These are phyloP conservation scores for Raddia guianensis DNA, from an alignment of 176 grass and related monocot species.

Conservation along the genomic window DNA sequence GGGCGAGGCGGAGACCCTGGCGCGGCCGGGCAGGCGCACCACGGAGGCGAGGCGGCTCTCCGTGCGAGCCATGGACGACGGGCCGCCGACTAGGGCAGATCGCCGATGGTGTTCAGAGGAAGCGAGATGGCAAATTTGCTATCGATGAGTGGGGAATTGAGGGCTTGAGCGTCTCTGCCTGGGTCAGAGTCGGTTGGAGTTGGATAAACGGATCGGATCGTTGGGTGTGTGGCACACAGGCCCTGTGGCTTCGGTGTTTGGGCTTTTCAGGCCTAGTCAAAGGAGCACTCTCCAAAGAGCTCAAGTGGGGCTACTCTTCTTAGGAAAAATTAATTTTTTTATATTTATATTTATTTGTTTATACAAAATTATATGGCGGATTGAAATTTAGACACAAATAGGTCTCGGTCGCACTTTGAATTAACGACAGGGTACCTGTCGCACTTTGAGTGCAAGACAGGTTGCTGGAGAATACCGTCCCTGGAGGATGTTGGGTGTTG, in stretches of 20 bases:
- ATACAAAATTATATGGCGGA: no score
- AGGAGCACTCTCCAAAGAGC: no score
- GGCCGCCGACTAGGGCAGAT: slow-evolving; percentile 35
- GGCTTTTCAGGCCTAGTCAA: neutral
- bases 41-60: slow-evolving; percentile 65
- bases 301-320: no score
- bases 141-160: slow-evolving; percentile 26
- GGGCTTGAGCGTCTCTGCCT: no score
- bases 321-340: no score
- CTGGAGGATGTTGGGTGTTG: no score
- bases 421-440: no score
- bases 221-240: neutral
- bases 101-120: slow-evolving; percentile 14
- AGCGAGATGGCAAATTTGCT: neutral
- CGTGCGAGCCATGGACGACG: slow-evolving; percentile 48
- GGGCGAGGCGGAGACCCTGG: slow-evolving; percentile 69
- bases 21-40: slow-evolving; percentile 56
- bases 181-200: slow-evolving; percentile 25
- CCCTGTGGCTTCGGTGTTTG: neutral
- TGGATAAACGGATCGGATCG: neutral
- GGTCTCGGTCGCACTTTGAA: no score
- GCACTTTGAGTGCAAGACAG: no score
- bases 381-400: no score
- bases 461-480: no score
- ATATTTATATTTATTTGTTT: no score